A percentile compares a stretch with the other conserved stretches of the same genome.
Conservation (phyloP, 2,329 filamentous ascomycete genomes). For the Nakataea oryzae region DNA sequence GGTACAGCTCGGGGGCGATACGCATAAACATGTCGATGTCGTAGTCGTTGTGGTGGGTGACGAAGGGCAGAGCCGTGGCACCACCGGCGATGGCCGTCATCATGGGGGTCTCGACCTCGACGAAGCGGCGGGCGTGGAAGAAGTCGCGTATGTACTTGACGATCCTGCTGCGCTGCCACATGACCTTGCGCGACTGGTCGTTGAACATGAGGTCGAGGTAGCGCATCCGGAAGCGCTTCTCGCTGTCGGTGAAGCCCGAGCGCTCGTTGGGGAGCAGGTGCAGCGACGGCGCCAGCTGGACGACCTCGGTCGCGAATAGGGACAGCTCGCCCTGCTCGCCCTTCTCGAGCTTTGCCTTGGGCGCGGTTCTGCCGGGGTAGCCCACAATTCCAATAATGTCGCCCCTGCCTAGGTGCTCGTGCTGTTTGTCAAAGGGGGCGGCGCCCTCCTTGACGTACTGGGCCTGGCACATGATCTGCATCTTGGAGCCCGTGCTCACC, state of each 20-base stretch:
- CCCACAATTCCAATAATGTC: conserved; percentile 87
- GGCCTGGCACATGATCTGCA: conserved; percentile 89
- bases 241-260: conserved; percentile 91
- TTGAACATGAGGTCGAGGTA: conserved; percentile 98
- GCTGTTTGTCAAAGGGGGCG: conserved; percentile 70
- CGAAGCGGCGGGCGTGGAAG: conserved; percentile 80
- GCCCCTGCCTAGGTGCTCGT: conserved; percentile 78
- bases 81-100: conserved; percentile 94
- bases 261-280: conserved; percentile 84
- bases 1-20: conserved; percentile 87
- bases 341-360: conserved; percentile 73
- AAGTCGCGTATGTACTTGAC: conserved; percentile 80
- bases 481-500: conserved; percentile 55
- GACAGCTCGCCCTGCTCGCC: conserved; percentile 84
- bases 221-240: conserved; percentile 84
- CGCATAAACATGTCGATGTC: conserved; percentile 93
- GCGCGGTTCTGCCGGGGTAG: conserved; percentile 74
- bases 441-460: conserved; percentile 62
- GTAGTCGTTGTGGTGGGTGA: conserved; percentile 92
- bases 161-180: conserved; percentile 79
- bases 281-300: conserved; percentile 81
- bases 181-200: conserved; percentile 70
- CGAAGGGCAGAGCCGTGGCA: conserved; percentile 89
- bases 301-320: conserved; percentile 80
- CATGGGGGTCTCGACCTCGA: conserved; percentile 95